Conservation (phyloP, 345 rosid species). For the Alliaria petiolata region DNA sequence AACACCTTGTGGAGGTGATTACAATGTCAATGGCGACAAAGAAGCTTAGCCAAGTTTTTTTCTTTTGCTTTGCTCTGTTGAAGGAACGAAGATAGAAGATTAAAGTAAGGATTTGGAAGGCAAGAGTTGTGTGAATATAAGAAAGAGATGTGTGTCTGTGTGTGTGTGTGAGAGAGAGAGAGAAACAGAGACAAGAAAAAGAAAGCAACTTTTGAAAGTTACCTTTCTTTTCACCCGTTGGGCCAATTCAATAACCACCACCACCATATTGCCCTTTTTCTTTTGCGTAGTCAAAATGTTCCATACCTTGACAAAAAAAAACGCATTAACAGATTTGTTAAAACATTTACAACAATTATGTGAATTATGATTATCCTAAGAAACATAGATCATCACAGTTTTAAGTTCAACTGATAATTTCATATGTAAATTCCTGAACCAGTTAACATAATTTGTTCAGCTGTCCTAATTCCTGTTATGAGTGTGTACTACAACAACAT, state of each 20-base stretch:
- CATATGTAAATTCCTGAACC: not conserved
- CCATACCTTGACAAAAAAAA: not conserved
- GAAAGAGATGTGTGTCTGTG: no score
- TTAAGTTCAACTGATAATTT: not conserved
- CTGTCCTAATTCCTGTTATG: not conserved
- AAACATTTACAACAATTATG: not conserved
- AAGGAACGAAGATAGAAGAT: conserved; percentile 10
- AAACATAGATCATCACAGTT: not conserved
- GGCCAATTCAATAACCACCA: conserved; percentile 45
- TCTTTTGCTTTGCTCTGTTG: conserved; percentile 22
- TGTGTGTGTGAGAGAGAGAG: no score
- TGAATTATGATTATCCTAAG: not conserved
- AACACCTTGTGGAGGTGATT: not conserved
- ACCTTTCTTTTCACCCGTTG: conserved; percentile 30
- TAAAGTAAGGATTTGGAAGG: conserved; percentile 29
- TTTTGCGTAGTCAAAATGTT: not conserved
- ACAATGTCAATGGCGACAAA: conserved; percentile 24
- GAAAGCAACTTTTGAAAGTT: conserved; percentile 43
- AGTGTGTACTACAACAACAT: not conserved
- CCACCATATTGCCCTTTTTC: conserved; percentile 7
- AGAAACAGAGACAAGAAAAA: conserved; percentile 14
- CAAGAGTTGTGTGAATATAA: conserved; percentile 61
- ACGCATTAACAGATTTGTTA: not conserved
- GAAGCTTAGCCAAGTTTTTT: conserved; percentile 2
- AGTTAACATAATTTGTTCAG: not conserved